These are phyloP conservation scores for Pichia nanzhaoensis DNA, from an alignment of 805 yeast genomes.

Conservation along the genomic window DNA sequence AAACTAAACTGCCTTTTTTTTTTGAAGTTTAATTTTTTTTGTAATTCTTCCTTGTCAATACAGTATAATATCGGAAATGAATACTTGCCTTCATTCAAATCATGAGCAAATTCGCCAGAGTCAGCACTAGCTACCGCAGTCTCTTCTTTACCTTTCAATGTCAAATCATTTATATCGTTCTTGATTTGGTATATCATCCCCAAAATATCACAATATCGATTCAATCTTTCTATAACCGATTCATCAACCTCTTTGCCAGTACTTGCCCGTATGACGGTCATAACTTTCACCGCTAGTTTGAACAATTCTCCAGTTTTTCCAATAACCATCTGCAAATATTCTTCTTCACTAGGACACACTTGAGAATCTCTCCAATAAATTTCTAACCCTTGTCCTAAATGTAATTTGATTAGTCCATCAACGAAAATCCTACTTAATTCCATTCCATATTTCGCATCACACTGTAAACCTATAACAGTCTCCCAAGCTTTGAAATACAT, in stretches of 20 bases:
- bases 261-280: constrained; percentile 30
- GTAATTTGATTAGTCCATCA: constrained; percentile 75
- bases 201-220: constrained; percentile 54
- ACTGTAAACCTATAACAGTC: constrained; percentile 30
- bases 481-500: constrained; percentile 70
- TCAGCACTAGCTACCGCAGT: too few species aligned
- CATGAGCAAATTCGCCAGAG: constrained; percentile 69
- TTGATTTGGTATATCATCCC: constrained; percentile 81
- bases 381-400: constrained; percentile 87
- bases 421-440: constrained; percentile 36
- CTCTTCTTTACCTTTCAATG: constrained; percentile 17
- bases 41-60: background rate
- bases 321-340: constrained; percentile 75
- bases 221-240: too few species aligned
- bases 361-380: constrained; percentile 77
- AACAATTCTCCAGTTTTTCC: constrained; percentile 88
- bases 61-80: constrained; percentile 75
- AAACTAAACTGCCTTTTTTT: too few species aligned
- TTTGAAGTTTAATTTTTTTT: too few species aligned
- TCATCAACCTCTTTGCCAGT: constrained; percentile 32
- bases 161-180: constrained; percentile 76
- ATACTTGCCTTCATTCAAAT: constrained; percentile 81
- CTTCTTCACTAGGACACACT: constrained; percentile 49
- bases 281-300: constrained; percentile 60
- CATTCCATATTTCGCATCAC: constrained; percentile 11